Evolutionary conservation across 73 alveolate species (phyloP), one percentile per base, ranked within the genome.

Genomic region (Blepharisma japonicum): DNA sequence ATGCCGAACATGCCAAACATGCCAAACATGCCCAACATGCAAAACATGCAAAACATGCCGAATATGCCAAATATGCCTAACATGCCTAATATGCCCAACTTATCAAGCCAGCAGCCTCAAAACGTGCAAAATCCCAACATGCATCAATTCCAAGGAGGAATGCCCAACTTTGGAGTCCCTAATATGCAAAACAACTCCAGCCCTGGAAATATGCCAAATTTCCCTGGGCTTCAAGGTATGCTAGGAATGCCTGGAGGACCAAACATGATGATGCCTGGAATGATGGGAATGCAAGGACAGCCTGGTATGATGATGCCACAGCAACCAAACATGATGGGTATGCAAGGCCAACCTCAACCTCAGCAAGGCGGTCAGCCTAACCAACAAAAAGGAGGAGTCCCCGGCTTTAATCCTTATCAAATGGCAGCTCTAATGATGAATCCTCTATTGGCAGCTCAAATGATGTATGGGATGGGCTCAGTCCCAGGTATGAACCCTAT

Each of bases 21-120:
- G 80, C 80, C 80, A 1, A 61, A 61, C 49, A 61, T 61, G 77
- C 79, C 79, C n/a, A 70, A 70, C 42, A 70, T 70, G 80, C 76
- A 45, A 70, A 70, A 70, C 27, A 61, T 61, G 74, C 47, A 1
- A 0, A 61, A 61, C 5, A 61, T 61, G 74, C 80, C 80, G 0
- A n/a, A n/a, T 3, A 70, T 70, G 80, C 32, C 0, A 38, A 70
- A 70, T 5, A 70, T 70, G 80, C 80, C 74, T 2, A 61, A 61
- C 23, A 61, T 61, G 74, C 49, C 74, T 2, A 25, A 25, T 25
- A 61, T 61, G 74, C 74, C 74, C 2, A 32, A 32, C 42, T 32
- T 32, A 32, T 32, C 42, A 32, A 32, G 3, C 42, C 42, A 32
- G 3, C 42, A 32, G 42, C 42, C 42, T 32, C 42, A 32, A 32